phyloP scores from a whole-genome alignment of 306 rosid species.

The Vachellia pachyceras region DNA sequence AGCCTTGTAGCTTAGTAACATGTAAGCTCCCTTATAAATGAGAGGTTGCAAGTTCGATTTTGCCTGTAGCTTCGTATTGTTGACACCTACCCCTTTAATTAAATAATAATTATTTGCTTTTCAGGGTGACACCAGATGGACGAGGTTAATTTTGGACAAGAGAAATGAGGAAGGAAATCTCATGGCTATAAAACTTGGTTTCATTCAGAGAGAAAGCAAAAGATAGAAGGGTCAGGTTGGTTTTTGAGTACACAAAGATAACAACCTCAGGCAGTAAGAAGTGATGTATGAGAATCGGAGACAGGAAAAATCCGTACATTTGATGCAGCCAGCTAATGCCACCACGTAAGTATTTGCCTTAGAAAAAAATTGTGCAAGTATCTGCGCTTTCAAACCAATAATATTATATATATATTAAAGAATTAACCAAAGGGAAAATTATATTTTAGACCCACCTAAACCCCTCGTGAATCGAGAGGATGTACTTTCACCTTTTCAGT shows the following conservation, averaged over 20 bases:
- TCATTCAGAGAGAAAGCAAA: conserved; percentile 14
- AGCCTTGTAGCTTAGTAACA: no score
- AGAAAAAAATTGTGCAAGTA: not conserved
- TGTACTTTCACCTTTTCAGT: conserved; percentile 60
- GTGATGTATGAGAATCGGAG: conserved; percentile 57
- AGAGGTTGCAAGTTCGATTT: no score
- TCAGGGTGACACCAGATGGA: conserved; percentile 17
- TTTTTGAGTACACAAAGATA: conserved; percentile 77
- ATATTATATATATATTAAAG: not conserved
- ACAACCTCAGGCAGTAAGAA: conserved; percentile 74
- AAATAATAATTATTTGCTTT: not conserved
- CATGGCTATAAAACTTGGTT: conserved; percentile 49
- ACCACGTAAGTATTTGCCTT: not conserved
- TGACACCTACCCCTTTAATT: no score
- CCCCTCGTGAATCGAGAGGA: conserved; percentile 81
- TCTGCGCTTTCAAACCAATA: conserved; percentile 30
- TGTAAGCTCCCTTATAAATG: no score
- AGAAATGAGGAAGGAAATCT: conserved; percentile 30
- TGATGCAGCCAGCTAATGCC: conserved; percentile 27
- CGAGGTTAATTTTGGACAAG: conserved; percentile 42
- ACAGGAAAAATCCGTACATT: conserved; percentile 61
- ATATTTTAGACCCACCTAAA: conserved; percentile 23
- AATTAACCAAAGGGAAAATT: not conserved
- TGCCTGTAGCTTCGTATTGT: no score
- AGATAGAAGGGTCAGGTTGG: conserved; percentile 53